A percentile compares a stretch with the other conserved stretches of the same genome.
Conservation (phyloP, 2,329 filamentous ascomycete species). For the Apiospora aurea region DNA sequence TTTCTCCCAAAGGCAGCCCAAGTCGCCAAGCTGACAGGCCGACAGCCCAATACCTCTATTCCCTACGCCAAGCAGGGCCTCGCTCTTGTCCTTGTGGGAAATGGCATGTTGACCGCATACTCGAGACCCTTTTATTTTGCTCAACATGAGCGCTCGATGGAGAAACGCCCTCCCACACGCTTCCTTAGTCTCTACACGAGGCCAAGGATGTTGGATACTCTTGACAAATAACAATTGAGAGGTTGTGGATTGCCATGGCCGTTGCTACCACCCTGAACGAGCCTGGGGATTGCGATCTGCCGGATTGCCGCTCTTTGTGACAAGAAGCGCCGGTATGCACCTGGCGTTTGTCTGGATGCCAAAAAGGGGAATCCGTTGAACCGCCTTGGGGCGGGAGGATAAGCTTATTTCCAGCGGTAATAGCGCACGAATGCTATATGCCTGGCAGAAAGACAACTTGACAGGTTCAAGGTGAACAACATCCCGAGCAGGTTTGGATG, state of each 20-base stretch:
- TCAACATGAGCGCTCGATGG: background rate
- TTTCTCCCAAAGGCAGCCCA: background rate
- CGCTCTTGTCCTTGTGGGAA: slow-evolving; percentile 6
- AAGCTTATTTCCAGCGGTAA: slow-evolving; percentile 7
- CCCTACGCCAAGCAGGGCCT: background rate
- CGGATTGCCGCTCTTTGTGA: slow-evolving; percentile 7
- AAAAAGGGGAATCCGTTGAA: background rate
- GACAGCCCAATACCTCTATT: background rate
- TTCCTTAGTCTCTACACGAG: background rate
- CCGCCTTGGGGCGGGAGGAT: background rate
- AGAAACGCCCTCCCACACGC: background rate
- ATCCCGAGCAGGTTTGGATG: background rate
- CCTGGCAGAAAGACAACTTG: background rate
- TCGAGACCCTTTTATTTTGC: background rate
- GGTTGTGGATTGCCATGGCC: background rate
- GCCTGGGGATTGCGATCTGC: slow-evolving; percentile 14
- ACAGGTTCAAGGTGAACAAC: background rate
- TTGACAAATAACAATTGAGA: slow-evolving; percentile 9
- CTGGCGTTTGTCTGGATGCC: background rate
- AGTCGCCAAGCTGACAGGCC: slow-evolving; percentile 2
- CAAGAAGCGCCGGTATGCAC: background rate
- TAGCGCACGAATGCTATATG: background rate
- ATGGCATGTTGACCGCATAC: slow-evolving; percentile 19
- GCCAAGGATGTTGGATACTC: background rate
- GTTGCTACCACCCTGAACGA: background rate